Conservation (phyloP, 306 rosid genomes). For the Styphnolobium japonicum region DNA sequence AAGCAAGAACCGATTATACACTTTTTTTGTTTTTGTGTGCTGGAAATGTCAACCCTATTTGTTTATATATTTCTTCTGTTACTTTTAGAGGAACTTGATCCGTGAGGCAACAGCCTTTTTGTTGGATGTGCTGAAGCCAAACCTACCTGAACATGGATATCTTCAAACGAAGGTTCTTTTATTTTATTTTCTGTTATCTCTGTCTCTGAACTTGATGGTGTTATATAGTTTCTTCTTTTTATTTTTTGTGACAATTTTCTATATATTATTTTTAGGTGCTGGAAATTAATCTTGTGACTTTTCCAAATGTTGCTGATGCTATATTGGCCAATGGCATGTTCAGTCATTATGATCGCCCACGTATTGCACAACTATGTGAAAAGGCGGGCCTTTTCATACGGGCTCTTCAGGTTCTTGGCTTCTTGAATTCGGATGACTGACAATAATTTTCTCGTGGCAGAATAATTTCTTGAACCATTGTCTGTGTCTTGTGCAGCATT, state of each 20-base stretch:
- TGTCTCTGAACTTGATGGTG: not conserved
- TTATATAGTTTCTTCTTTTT: not conserved
- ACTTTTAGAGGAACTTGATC: conserved; percentile 77
- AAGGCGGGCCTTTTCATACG: conserved; percentile 90
- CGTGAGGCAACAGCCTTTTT: conserved; percentile 96
- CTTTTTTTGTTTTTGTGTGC: not conserved
- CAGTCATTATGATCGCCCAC: conserved; percentile 96
- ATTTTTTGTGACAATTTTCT: conserved; percentile 1
- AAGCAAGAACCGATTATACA: not conserved
- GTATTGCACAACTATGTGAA: conserved; percentile 87
- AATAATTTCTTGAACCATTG: not conserved
- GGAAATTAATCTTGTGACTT: conserved; percentile 93
- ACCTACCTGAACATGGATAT: conserved; percentile 81
- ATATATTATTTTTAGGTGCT: conserved; percentile 57
- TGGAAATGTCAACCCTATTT: not conserved
- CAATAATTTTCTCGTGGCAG: not conserved
- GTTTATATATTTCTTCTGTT: conserved; percentile 20
- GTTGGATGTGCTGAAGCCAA: conserved; percentile 91
- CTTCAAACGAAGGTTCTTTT: conserved; percentile 82
- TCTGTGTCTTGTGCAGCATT: conserved; percentile 59
- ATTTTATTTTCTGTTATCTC: not conserved
- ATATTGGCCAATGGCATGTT: conserved; percentile 98
- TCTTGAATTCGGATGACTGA: conserved; percentile 2
- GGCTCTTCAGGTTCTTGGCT: conserved; percentile 73
- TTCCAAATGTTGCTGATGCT: conserved; percentile 97